Conservation (phyloP, 305 asterid genomes). For the Fraxinus sp. region DNA sequence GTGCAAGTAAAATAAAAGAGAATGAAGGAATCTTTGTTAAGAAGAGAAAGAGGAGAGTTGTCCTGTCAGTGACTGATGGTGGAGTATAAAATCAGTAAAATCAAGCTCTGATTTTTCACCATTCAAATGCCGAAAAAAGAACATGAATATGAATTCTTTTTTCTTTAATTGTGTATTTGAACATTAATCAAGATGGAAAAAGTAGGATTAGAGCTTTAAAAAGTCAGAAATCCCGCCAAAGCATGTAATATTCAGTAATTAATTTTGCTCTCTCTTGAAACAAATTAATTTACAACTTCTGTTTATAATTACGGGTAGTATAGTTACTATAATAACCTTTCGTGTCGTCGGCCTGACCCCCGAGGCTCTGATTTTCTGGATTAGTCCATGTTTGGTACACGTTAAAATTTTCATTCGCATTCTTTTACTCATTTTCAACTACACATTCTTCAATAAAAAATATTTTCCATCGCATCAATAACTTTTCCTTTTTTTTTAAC, state of each 20-base stretch:
- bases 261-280: slow-evolving; percentile 5
- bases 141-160: neutral
- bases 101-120: slow-evolving; percentile 27
- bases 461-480: too few relatives aligned
- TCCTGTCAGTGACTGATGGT: slow-evolving; percentile 34
- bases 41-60: slow-evolving; percentile 39
- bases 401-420: too few relatives aligned
- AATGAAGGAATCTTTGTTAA: slow-evolving; percentile 39
- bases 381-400: too few relatives aligned
- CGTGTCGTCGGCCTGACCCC: neutral
- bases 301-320: neutral
- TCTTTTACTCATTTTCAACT: too few relatives aligned
- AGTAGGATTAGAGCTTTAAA: slow-evolving; percentile 24
- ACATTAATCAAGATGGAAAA: slow-evolving; percentile 21
- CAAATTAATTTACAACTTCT: neutral
- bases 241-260: slow-evolving; percentile 34
- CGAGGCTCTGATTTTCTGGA: neutral
- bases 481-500: too few relatives aligned
- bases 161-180: neutral
- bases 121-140: slow-evolving; percentile 32
- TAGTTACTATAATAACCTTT: neutral
- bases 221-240: slow-evolving; percentile 66
- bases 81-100: slow-evolving; percentile 45
- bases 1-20: slow-evolving; percentile 38
- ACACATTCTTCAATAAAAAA: too few relatives aligned